Base-by-base conservation (phyloP, 2,329 filamentous ascomycete species). In the Coniochaeta ligniaria region DNA sequence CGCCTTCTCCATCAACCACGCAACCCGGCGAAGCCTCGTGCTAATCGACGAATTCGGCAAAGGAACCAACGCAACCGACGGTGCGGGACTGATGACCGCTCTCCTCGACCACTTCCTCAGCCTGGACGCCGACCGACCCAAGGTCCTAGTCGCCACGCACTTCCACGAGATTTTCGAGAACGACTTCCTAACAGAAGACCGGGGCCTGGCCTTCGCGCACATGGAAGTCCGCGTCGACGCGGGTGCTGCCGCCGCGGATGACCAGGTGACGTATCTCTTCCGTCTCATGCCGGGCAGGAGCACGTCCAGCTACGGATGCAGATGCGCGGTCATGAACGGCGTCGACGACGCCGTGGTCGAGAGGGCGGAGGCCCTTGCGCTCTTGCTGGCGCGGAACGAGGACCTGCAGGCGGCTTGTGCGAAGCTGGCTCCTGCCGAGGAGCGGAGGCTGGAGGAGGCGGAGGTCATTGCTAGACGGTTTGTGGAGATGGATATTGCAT, bases 1-100 rank as follows among this genome's bases (percentile, higher is more conserved):
- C 12, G 87, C 90, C 0, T 83, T 95, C 60, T 86, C 90, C 0
- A 79, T 95, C 57, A 89, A 83, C 61, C 83, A 91, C 59, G 86
- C 89, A 4, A 96, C 92, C 0, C 78, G 83, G 14, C 83, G 85
- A 56, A 97, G 91, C 68, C 78, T 99, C 6, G 72, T 99, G 1
- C 79, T 99, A n/a, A 85, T 98, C 52, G 95, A 99, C 67, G 95
- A 99, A 69, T 98, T 99, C 67, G 85, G 85, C 1, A 88, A 87
- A 69, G 85, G 85, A 2, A 88, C 85, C 0, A 82, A 80, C 57
- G 70, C 76, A 9, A 75, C 80, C 60, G 83, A 87, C 66, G 85
- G 85, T 7, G 80, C 82, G 1, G 85, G 84, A 0, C 72, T 89
- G 16, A 73, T 86, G 50, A 76, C 81, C 26, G 84, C 84, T 2